Conservation (phyloP, 495 filamentous ascomycete species). For the Podospora bellae-mahoneyi region DNA sequence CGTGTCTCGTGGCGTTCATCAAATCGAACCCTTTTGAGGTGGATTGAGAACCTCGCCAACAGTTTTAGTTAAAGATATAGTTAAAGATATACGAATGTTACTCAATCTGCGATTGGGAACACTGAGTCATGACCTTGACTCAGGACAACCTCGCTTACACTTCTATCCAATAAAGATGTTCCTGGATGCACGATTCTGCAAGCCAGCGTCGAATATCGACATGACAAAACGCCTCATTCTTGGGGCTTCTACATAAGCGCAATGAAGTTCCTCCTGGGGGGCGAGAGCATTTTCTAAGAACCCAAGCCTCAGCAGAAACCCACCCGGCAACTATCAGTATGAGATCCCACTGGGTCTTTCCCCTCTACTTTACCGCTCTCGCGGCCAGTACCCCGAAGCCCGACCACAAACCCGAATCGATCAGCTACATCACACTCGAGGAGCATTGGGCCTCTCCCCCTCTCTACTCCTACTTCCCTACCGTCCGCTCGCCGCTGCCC, state of each 20-base stretch:
- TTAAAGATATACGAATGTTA: neutral
- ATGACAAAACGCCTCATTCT: neutral
- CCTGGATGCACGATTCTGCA: neutral
- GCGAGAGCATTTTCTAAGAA: too few species aligned
- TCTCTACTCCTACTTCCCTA: constrained; percentile 38
- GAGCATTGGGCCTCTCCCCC: constrained; percentile 45
- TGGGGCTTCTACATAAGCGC: too few species aligned
- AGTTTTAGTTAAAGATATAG: neutral
- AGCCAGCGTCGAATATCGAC: neutral
- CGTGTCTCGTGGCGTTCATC: too few species aligned
- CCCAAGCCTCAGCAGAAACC: too few species aligned
- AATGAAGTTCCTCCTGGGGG: too few species aligned
- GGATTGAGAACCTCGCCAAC: neutral
- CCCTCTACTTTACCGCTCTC: neutral
- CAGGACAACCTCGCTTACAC: neutral
- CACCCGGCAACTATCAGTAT: neutral
- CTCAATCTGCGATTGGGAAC: neutral
- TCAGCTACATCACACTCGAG: constrained; percentile 51
- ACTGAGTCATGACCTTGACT: neutral
- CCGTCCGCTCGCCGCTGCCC: constrained; percentile 20
- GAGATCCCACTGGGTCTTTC: neutral
- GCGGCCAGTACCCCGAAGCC: neutral
- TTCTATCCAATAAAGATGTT: neutral
- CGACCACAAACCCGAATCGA: neutral
- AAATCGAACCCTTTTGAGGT: neutral